phyloP scores from a whole-genome alignment of 2,329 filamentous ascomycete species.

The Graphiopsis chlorocephala region DNA sequence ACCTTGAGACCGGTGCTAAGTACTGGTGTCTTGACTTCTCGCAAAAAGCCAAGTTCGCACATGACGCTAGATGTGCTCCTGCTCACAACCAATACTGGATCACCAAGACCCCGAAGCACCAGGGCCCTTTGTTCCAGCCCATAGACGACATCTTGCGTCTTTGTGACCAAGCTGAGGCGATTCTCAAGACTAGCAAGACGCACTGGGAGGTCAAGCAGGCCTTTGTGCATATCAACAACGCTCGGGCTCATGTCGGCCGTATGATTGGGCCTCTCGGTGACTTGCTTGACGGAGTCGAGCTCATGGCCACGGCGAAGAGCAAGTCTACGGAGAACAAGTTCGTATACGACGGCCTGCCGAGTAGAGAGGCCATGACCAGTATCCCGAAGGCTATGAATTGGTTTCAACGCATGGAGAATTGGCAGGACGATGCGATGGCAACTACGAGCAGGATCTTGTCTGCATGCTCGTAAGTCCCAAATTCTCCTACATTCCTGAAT shows the following conservation, averaged over 20 bases:
- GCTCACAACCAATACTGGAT: conserved; percentile 13
- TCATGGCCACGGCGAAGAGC: background rate
- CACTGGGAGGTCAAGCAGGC: background rate
- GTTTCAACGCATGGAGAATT: background rate
- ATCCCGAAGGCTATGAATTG: background rate
- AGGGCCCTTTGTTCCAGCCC: background rate
- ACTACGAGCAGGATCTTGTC: conserved; percentile 11
- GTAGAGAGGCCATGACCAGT: conserved; percentile 38
- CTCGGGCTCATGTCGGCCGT: background rate
- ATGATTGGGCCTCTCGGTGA: background rate
- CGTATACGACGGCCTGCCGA: conserved; percentile 47
- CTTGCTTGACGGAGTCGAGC: background rate
- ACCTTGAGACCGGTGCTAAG: conserved; percentile 2
- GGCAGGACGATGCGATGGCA: conserved; percentile 2
- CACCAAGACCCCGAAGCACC: background rate
- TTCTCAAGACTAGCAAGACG: background rate
- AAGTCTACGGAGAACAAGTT: background rate
- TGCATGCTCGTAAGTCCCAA: background rate
- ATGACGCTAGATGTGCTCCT: background rate
- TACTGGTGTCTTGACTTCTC: conserved; percentile 1
- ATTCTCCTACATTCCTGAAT: background rate
- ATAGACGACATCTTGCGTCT: background rate
- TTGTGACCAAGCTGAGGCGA: background rate
- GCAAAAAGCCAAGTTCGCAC: background rate
- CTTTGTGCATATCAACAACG: conserved; percentile 7